phyloP scores from a whole-genome alignment of 768 basidiomycete species.

The Kwoniella botswanensis region DNA sequence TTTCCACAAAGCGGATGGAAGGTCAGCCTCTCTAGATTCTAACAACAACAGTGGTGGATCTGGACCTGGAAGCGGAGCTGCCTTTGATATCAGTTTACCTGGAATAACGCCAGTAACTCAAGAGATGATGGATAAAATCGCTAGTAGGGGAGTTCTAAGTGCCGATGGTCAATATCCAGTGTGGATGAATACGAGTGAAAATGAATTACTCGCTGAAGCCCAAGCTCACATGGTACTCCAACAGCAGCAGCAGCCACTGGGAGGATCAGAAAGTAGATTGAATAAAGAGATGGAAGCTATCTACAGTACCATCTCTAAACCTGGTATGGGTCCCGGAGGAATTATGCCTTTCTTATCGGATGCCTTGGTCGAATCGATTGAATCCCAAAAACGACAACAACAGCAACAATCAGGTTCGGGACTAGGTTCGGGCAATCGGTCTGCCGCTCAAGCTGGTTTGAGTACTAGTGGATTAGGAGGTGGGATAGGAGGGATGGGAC shows the following conservation, averaged over 20 bases:
- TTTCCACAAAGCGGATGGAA: background rate
- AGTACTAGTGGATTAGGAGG: background rate
- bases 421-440: background rate
- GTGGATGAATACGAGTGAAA: slow-evolving; percentile 3
- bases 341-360: background rate
- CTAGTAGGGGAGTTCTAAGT: background rate
- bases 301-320: background rate
- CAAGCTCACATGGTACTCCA: background rate
- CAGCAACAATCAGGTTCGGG: background rate
- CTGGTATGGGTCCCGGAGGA: background rate
- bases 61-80: background rate
- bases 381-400: background rate
- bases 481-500: background rate
- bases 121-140: slow-evolving; percentile 6
- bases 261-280: slow-evolving; percentile 1
- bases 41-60: background rate
- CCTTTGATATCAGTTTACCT: background rate
- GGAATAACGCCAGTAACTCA: background rate
- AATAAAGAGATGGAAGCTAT: background rate
- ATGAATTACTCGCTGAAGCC: background rate
- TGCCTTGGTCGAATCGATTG: background rate
- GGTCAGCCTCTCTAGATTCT: too few species aligned
- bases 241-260: background rate
- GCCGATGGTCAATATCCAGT: slow-evolving; percentile 8
- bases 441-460: background rate